phyloP scores from a whole-genome alignment of 257 asterid species.

The Petrea volubilis region DNA sequence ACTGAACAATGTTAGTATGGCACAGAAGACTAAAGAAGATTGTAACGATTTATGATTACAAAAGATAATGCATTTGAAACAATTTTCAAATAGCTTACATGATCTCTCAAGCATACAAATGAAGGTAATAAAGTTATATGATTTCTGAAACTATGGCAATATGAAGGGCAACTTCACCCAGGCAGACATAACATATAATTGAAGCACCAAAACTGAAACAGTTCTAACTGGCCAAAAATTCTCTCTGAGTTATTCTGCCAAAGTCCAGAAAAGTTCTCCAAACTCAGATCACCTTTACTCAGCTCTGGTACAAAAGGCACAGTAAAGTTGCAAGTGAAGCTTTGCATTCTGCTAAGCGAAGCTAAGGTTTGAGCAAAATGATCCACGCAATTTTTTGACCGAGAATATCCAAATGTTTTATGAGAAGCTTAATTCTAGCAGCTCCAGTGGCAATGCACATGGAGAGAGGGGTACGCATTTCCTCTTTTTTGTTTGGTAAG shows the following conservation, averaged over 20 bases:
- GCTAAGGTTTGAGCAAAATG: too few relatives aligned
- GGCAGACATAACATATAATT: background rate
- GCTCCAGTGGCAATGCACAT: background rate
- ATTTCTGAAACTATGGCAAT: background rate
- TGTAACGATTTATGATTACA: background rate
- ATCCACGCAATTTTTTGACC: too few relatives aligned
- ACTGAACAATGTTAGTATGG: background rate
- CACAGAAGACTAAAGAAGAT: background rate
- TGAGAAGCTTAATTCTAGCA: background rate
- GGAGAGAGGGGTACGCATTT: background rate
- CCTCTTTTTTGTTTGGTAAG: background rate
- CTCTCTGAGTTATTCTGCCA: background rate
- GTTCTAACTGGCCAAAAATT: background rate
- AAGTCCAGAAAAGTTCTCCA: background rate
- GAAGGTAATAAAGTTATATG: background rate
- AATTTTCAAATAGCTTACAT: conserved; percentile 7
- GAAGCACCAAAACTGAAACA: background rate
- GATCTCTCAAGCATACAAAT: background rate
- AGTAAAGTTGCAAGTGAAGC: background rate
- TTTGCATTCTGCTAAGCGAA: background rate
- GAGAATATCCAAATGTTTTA: background rate
- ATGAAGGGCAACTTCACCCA: background rate
- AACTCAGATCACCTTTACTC: background rate
- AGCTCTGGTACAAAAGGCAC: background rate
- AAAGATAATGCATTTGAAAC: background rate